Percentiles rank a stretch among this genome's conserved stretches.
These are phyloP conservation scores for Pezicula neosporulosa DNA, from an alignment of 2,329 filamentous ascomycete species.

Conservation along the genomic window DNA sequence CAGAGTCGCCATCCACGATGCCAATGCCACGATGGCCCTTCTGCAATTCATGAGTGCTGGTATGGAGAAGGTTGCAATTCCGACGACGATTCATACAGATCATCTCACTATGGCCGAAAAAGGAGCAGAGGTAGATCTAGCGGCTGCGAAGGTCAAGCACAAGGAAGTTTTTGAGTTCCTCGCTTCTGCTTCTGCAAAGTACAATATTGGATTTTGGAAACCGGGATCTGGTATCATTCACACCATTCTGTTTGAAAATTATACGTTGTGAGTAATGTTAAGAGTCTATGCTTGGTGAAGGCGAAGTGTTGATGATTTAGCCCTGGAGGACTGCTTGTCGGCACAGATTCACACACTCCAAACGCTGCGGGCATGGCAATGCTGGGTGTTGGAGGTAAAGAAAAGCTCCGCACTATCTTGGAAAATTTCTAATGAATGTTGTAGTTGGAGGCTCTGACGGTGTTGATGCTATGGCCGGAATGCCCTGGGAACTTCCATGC, in stretches of 20 bases:
- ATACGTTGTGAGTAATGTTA: slow-evolving; percentile 23
- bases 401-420: too few relatives aligned
- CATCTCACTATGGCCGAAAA: slow-evolving; percentile 33
- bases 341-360: slow-evolving; percentile 34
- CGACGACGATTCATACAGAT: slow-evolving; percentile 37
- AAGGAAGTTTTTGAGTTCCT: slow-evolving; percentile 36
- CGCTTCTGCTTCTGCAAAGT: slow-evolving; percentile 38
- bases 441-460: slow-evolving; percentile 25
- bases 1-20: slow-evolving; percentile 39
- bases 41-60: slow-evolving; percentile 39
- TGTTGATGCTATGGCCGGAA: slow-evolving; percentile 26
- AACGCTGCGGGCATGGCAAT: slow-evolving; percentile 34
- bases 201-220: slow-evolving; percentile 40
- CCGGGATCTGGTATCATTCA: slow-evolving; percentile 35
- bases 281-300: too few relatives aligned
- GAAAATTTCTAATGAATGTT: too few relatives aligned
- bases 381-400: slow-evolving; percentile 27
- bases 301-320: slow-evolving; percentile 7
- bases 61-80: slow-evolving; percentile 32
- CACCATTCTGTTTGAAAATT: slow-evolving; percentile 37
- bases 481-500: slow-evolving; percentile 32
- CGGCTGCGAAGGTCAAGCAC: slow-evolving; percentile 22
- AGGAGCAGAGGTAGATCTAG: slow-evolving; percentile 28
- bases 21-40: slow-evolving; percentile 38
- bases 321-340: slow-evolving; percentile 32